Conservation (phyloP, 1,284 basidiomycete genomes). For the Cryptococcus sp. region DNA sequence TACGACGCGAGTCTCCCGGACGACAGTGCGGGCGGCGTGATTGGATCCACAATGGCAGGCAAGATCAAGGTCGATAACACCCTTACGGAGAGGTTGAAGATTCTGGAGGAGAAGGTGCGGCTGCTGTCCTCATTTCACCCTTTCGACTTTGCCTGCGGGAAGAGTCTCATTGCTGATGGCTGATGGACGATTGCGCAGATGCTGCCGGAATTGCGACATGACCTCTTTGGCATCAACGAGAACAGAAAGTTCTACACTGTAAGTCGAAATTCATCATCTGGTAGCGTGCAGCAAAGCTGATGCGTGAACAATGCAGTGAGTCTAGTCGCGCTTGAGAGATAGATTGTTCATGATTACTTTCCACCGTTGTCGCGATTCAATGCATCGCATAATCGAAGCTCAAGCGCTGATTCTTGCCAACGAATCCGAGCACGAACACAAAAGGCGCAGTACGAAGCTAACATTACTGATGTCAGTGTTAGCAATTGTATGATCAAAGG, state of each 20-base stretch:
- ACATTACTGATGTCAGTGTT: too few species aligned
- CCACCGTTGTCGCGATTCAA: too few species aligned
- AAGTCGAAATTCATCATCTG: slow-evolving; percentile 20
- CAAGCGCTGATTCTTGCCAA: too few species aligned
- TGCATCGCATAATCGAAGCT: too few species aligned
- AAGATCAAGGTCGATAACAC: slow-evolving; percentile 91
- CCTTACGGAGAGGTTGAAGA: slow-evolving; percentile 78
- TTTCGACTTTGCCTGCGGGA: not conserved
- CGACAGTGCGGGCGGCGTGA: slow-evolving; percentile 81
- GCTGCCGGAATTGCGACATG: slow-evolving; percentile 84
- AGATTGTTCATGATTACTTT: too few species aligned
- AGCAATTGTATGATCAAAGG: too few species aligned
- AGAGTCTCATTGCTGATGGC: not conserved
- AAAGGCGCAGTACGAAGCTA: too few species aligned
- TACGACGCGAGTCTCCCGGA: slow-evolving; percentile 71
- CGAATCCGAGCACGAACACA: too few species aligned
- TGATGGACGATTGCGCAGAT: slow-evolving; percentile 60
- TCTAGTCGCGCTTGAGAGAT: too few species aligned
- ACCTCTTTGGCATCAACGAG: slow-evolving; percentile 80
- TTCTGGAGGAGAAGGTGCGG: slow-evolving; percentile 82
- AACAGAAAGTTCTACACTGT: slow-evolving; percentile 80
- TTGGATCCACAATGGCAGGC: slow-evolving; percentile 68
- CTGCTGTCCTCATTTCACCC: not conserved
- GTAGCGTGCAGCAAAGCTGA: too few species aligned
- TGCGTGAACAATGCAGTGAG: too few species aligned